Evolutionary conservation across 1,284 basidiomycete genomes (phyloP).

Genomic region (Trametes sp.): DNA sequence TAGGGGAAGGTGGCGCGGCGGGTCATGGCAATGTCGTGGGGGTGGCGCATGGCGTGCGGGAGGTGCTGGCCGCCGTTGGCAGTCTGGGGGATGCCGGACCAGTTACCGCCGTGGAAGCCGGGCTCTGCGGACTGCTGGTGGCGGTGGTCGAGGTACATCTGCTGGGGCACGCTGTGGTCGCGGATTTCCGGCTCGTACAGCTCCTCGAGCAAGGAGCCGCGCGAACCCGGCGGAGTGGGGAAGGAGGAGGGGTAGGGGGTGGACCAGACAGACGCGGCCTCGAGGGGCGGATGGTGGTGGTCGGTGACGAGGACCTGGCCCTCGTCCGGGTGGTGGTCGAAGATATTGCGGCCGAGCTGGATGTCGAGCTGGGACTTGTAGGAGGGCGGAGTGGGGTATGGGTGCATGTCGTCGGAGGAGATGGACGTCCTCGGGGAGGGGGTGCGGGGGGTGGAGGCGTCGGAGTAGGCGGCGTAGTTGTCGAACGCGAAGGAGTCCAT

Average conservation of each 20-base stretch:
- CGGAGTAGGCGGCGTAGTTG: conserved; percentile 64
- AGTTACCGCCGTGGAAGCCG: conserved; percentile 45
- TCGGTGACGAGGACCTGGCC: conserved; percentile 48
- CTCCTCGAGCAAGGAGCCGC: conserved; percentile 70
- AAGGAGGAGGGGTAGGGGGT: conserved; percentile 42
- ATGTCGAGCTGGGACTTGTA: conserved; percentile 51
- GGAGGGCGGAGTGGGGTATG: conserved; percentile 47
- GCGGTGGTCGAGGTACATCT: conserved; percentile 48
- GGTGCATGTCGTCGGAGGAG: conserved; percentile 49
- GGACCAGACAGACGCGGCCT: conserved; percentile 42
- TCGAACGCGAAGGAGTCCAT: conserved; percentile 69
- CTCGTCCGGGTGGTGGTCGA: conserved; percentile 53
- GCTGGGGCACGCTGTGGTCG: conserved; percentile 50
- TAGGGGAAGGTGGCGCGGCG: conserved; percentile 78
- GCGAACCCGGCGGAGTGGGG: conserved; percentile 47
- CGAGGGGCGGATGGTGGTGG: conserved; percentile 41
- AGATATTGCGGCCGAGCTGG: conserved; percentile 59
- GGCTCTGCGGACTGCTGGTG: conserved; percentile 40
- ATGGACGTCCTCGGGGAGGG: conserved; percentile 62
- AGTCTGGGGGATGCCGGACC: conserved; percentile 40
- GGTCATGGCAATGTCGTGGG: conserved; percentile 55
- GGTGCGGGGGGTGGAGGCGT: conserved; percentile 72
- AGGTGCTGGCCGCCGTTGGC: conserved; percentile 46
- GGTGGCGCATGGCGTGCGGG: conserved; percentile 42
- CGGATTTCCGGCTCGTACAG: conserved; percentile 58